A percentile compares a stretch with the other conserved stretches of the same genome.
Conservation (phyloP, 2,329 filamentous ascomycete species). For the Diaporthe citrichinensis region DNA sequence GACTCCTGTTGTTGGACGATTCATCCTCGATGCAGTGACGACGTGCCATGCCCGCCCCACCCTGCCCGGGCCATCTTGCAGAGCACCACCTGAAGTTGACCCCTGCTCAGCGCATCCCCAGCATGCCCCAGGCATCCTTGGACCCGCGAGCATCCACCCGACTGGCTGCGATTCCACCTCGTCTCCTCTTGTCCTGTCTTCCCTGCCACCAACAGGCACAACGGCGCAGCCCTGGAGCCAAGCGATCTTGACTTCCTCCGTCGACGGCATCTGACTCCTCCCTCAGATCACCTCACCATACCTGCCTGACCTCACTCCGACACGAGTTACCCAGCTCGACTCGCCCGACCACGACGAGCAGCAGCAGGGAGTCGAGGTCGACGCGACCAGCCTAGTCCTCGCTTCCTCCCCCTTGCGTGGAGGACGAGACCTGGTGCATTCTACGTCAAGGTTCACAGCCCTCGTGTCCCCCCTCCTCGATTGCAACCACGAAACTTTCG, state of each 20-base stretch:
- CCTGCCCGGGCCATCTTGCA: constrained; percentile 22
- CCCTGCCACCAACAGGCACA: constrained; percentile 34
- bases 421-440: neutral
- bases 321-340: neutral
- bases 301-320: neutral
- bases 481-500: constrained; percentile 25
- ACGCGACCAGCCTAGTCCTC: neutral
- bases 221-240: constrained; percentile 20
- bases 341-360: neutral
- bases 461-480: constrained; percentile 8
- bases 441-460: constrained; percentile 26
- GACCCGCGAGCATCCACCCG: constrained; percentile 28
- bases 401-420: neutral
- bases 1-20: constrained; percentile 23
- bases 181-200: constrained; percentile 31
- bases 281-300: constrained; percentile 16
- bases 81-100: constrained; percentile 14
- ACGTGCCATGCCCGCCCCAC: neutral
- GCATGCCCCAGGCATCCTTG: constrained; percentile 30
- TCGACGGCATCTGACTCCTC: constrained; percentile 8
- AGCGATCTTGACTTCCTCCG: constrained; percentile 15
- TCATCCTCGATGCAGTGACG: constrained; percentile 29
- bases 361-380: constrained; percentile 7
- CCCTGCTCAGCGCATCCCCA: constrained; percentile 21
- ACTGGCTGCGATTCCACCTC: constrained; percentile 21